These are phyloP conservation scores for Tetratostichococcus sp. DNA, from an alignment of 139 green algal genomes.

Conservation along the genomic window DNA sequence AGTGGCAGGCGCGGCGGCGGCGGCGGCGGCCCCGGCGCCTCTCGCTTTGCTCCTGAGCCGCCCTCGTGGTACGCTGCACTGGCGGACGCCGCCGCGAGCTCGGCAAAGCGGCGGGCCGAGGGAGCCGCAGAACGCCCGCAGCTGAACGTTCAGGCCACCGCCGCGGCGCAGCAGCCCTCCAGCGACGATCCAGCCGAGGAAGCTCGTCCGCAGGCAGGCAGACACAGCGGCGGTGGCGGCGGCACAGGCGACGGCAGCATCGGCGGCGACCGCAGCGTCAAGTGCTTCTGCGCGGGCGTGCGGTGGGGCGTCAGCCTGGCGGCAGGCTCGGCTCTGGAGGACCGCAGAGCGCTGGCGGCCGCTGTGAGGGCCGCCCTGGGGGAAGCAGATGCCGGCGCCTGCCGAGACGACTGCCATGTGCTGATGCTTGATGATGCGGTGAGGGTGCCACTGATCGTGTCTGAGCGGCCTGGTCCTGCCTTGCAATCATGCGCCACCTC, in stretches of 20 bases:
- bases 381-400: constrained; percentile 40
- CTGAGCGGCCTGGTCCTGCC: too few species aligned
- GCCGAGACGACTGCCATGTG: constrained; percentile 37
- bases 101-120: too few species aligned
- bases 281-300: constrained; percentile 64
- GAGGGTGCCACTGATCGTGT: constrained; percentile 18
- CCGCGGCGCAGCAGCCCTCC: background rate
- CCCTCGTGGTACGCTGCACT: background rate
- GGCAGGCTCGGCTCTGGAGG: constrained; percentile 23
- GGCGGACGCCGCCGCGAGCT: background rate
- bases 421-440: constrained; percentile 48
- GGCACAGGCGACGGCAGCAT: background rate
- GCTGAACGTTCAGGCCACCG: too few species aligned
- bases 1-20: too few species aligned
- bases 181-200: too few species aligned
- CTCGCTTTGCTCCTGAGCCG: background rate
- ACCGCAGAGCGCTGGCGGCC: constrained; percentile 38
- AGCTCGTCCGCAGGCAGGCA: too few species aligned
- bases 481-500: too few species aligned
- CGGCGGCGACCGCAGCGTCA: constrained; percentile 24
- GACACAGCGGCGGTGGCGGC: too few species aligned
- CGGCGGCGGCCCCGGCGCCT: background rate
- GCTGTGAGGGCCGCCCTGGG: constrained; percentile 49
- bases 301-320: constrained; percentile 50
- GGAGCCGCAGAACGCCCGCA: too few species aligned